Percentiles rank a stretch among this genome's conserved stretches.
Evolutionary conservation across 2,329 filamentous ascomycete species (phyloP).

Genomic region (Fusarium zealandicum): DNA sequence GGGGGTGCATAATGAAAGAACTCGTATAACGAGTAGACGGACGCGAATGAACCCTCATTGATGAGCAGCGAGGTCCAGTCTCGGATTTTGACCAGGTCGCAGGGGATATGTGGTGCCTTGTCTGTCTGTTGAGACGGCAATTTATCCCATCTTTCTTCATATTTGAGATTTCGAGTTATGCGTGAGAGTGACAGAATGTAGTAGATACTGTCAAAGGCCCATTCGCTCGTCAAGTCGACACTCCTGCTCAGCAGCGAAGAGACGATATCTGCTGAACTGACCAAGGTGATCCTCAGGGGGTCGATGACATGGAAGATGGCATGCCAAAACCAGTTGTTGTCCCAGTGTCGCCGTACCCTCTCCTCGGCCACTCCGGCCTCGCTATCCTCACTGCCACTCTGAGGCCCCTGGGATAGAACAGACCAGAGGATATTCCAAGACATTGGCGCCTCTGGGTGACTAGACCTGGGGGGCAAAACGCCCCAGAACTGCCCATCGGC

Average conservation of each 20-base stretch:
- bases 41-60: constrained; percentile 79
- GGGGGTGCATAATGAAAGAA: constrained; percentile 72
- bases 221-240: constrained; percentile 64
- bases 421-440: constrained; percentile 42
- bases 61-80: constrained; percentile 71
- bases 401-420: constrained; percentile 16
- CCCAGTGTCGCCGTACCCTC: constrained; percentile 26
- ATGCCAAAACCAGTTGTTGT: constrained; percentile 61
- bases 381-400: constrained; percentile 9
- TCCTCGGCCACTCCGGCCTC: constrained; percentile 29
- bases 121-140: constrained; percentile 23
- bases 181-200: constrained; percentile 64
- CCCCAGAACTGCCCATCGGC: constrained; percentile 40
- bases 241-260: constrained; percentile 65
- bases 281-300: constrained; percentile 61
- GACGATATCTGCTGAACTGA: constrained; percentile 69
- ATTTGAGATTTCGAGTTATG: neutral
- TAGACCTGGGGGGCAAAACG: constrained; percentile 41
- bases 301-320: constrained; percentile 61
- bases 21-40: constrained; percentile 74
- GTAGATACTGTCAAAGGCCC: constrained; percentile 69
- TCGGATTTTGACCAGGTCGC: constrained; percentile 62
- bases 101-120: constrained; percentile 34
- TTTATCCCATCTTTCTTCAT: neutral
- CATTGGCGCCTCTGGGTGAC: constrained; percentile 20